Evolutionary conservation across 345 rosid species (phyloP), one percentile per base, ranked within the genome.

Genomic region (Arabis hirsuta): DNA sequence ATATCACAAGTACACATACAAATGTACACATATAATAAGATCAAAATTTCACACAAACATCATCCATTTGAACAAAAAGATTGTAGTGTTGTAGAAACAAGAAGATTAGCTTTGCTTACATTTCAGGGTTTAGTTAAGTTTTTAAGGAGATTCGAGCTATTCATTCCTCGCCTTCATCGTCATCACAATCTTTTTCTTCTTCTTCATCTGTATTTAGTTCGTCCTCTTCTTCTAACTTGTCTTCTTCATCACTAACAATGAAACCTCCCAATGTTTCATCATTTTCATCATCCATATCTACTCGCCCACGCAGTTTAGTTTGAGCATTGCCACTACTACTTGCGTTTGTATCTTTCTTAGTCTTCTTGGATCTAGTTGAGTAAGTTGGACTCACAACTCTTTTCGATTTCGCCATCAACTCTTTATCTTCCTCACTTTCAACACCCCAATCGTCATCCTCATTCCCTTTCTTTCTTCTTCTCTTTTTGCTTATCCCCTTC

Each of bases 241-340:
- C 80, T 45, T 84, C 80, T 32, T 81, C 82, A 55, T 87, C 92
- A 24, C 69, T 74, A 67, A 85, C 86, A 81, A 91, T 86, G 79
- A 88, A 89, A 44, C 90, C 96, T 12, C 92, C 92, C 26, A 91
- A 74, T 2, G 86, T 88, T 54, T 85, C 96, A 76, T 86, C 84
- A 7, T 81, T 82, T 0, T 55, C 77, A 13, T 67, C 78, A 0
- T 74, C 85, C 0, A 32, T 74, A 10, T 61, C 81, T 36, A 41
- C 77, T 12, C 68, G 11, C 56, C 62, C 67, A 26, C 11, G 53
- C 9, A 43, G 42, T 61, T 75, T 73, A 57, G 62, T 73, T 57
- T 46, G 43, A 58, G 48, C 7, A 57, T 9, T 11, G 20, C 58
- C 58, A 39, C 69, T 66, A 8, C 8, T 36, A 60, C 31, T 61